These are phyloP conservation scores for Diplosphaera chodatii DNA, from an alignment of 139 green algal genomes.

Conservation along the genomic window DNA sequence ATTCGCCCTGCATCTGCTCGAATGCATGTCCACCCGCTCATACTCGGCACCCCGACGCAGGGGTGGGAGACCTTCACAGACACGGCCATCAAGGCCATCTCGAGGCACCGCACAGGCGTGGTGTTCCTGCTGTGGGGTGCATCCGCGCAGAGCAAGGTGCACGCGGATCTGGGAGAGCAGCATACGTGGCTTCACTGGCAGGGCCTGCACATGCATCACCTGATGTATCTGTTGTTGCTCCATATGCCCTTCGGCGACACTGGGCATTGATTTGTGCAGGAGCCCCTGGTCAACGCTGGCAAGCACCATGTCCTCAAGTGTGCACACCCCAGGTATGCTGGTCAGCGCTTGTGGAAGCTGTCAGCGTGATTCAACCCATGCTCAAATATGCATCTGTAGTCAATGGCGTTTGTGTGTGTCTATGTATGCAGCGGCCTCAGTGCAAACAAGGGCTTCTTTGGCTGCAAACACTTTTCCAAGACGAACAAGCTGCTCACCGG, in stretches of 20 bases:
- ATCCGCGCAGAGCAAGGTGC: conserved; percentile 42
- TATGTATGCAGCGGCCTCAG: neutral
- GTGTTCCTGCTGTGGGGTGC: conserved; percentile 93
- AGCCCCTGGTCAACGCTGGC: conserved; percentile 37
- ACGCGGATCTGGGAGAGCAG: too few species aligned
- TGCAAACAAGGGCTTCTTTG: conserved; percentile 73
- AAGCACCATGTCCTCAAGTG: conserved; percentile 65
- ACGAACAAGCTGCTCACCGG: conserved; percentile 65
- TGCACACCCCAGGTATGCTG: conserved; percentile 63
- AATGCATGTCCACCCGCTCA: too few species aligned
- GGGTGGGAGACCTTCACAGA: conserved; percentile 93
- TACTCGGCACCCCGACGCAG: too few species aligned
- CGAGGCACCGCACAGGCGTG: conserved; percentile 44
- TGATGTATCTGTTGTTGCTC: too few species aligned
- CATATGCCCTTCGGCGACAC: too few species aligned
- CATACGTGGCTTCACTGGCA: too few species aligned
- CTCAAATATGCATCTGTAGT: too few species aligned
- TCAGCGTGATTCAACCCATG: too few species aligned
- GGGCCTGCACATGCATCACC: too few species aligned
- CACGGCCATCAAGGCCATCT: conserved; percentile 67
- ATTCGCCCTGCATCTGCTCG: too few species aligned
- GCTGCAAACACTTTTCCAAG: conserved; percentile 79
- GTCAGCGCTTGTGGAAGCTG: too few species aligned
- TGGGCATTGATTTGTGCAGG: conserved; percentile 36
- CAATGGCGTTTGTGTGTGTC: neutral